Percentiles rank a stretch among this genome's conserved stretches.
Conservation (phyloP, 805 yeast genomes). For the Tetrapisispora namnaoensis region DNA sequence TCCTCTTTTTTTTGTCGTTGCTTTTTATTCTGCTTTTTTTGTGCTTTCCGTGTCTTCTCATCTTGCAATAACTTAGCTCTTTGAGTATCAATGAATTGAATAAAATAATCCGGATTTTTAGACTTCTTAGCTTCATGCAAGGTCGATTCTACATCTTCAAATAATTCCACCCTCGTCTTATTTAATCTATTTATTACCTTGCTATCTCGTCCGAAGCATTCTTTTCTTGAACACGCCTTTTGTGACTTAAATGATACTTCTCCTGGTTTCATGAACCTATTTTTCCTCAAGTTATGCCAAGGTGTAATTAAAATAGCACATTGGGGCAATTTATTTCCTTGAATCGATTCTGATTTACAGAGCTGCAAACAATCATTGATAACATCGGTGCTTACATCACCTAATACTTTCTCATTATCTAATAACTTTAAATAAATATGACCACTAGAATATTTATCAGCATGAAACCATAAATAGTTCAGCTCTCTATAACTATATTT, state of each 20-base stretch:
- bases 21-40: slow-evolving; percentile 12
- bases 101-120: slow-evolving; percentile 21
- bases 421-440: slow-evolving; percentile 59
- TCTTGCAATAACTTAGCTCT: slow-evolving; percentile 14
- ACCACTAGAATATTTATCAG: slow-evolving; percentile 66
- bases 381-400: slow-evolving; percentile 42
- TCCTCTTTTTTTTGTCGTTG: slow-evolving; percentile 13
- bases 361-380: slow-evolving; percentile 55
- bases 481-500: slow-evolving; percentile 56
- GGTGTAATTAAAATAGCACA: slow-evolving; percentile 65
- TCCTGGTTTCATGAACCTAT: slow-evolving; percentile 66
- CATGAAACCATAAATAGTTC: slow-evolving; percentile 62
- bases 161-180: slow-evolving; percentile 51
- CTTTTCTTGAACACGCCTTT: slow-evolving; percentile 42
- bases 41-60: slow-evolving; percentile 16
- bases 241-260: slow-evolving; percentile 65
- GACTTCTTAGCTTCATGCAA: slow-evolving; percentile 25
- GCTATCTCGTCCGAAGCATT: slow-evolving; percentile 48
- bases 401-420: slow-evolving; percentile 36
- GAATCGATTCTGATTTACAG: slow-evolving; percentile 68
- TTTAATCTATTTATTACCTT: slow-evolving; percentile 49
- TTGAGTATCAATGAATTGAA: slow-evolving; percentile 10
- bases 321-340: slow-evolving; percentile 61
- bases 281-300: slow-evolving; percentile 56
- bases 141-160: slow-evolving; percentile 23